Evolutionary conservation across 768 basidiomycete species (phyloP).

Genomic region (Pleurotus pulmonarius): DNA sequence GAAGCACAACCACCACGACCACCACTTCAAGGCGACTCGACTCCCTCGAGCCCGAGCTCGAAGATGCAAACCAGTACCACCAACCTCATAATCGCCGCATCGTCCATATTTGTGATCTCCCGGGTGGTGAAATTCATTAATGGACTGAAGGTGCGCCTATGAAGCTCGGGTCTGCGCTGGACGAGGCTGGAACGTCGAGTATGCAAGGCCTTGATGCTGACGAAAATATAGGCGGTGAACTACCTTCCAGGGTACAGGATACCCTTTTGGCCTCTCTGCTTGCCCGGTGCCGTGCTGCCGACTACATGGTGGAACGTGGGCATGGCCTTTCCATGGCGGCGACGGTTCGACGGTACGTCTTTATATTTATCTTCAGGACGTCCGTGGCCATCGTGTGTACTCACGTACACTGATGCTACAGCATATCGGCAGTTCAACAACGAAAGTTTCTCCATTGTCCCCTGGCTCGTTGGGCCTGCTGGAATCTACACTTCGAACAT

Average conservation of each 20-base stretch:
- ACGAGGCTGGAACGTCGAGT: neutral
- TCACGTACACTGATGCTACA: constrained; percentile 10
- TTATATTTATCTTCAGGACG: neutral
- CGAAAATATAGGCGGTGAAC: constrained; percentile 26
- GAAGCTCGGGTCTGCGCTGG: neutral
- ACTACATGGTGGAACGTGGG: constrained; percentile 43
- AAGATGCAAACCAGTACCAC: neutral
- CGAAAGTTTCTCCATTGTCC: constrained; percentile 38
- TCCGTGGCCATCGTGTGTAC: too few relatives aligned
- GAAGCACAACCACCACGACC: neutral
- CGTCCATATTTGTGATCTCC: constrained; percentile 24
- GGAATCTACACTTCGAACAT: constrained; percentile 40
- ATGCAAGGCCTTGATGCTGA: neutral
- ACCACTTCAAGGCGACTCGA: neutral
- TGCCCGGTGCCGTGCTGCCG: constrained; percentile 33
- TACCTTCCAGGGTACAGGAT: constrained; percentile 35
- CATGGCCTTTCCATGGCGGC: constrained; percentile 29
- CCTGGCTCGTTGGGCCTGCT: constrained; percentile 32
- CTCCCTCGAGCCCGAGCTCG: neutral
- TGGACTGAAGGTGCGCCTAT: constrained; percentile 26
- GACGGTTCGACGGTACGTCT: constrained; percentile 29
- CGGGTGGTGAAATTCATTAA: constrained; percentile 25
- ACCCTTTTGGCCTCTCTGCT: constrained; percentile 35
- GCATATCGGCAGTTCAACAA: constrained; percentile 31
- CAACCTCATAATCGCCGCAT: neutral